These are phyloP conservation scores for Kodamaea suecica DNA, from an alignment of 1,139 yeast genomes.

Conservation along the genomic window DNA sequence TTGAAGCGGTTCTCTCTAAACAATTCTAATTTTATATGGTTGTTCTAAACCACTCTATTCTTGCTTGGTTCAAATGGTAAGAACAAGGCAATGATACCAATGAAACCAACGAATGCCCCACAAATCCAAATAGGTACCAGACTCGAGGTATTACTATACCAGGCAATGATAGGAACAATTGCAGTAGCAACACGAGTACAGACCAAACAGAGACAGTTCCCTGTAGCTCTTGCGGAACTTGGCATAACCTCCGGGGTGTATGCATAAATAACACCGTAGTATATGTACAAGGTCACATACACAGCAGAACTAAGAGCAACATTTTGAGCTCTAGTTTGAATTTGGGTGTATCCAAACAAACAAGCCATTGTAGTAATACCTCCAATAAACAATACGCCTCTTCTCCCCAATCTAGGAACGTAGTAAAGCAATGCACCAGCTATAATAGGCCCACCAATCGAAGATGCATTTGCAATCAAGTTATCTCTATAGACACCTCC, in stretches of 20 bases:
- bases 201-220: constrained; percentile 50
- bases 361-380: constrained; percentile 52
- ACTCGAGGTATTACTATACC: constrained; percentile 42
- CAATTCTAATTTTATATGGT: no score
- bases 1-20: no score
- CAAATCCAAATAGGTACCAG: constrained; percentile 57
- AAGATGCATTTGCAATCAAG: constrained; percentile 46
- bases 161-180: constrained; percentile 52
- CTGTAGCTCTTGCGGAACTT: constrained; percentile 53
- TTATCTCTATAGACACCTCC: constrained; percentile 50
- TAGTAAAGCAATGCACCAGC: constrained; percentile 43
- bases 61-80: constrained; percentile 49
- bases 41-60: constrained; percentile 18
- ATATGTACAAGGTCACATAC: constrained; percentile 48
- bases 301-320: constrained; percentile 53
- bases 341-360: constrained; percentile 55
- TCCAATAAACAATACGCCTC: constrained; percentile 55
- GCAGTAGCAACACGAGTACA: constrained; percentile 46
- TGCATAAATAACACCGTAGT: constrained; percentile 55
- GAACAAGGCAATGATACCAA: constrained; percentile 39
- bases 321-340: constrained; percentile 47
- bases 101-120: constrained; percentile 49
- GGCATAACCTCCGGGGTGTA: constrained; percentile 62
- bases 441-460: constrained; percentile 56
- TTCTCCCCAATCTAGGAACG: constrained; percentile 49